Base-by-base conservation (phyloP, 2,329 filamentous ascomycete species). In the Emergomyces pasteurianus region DNA sequence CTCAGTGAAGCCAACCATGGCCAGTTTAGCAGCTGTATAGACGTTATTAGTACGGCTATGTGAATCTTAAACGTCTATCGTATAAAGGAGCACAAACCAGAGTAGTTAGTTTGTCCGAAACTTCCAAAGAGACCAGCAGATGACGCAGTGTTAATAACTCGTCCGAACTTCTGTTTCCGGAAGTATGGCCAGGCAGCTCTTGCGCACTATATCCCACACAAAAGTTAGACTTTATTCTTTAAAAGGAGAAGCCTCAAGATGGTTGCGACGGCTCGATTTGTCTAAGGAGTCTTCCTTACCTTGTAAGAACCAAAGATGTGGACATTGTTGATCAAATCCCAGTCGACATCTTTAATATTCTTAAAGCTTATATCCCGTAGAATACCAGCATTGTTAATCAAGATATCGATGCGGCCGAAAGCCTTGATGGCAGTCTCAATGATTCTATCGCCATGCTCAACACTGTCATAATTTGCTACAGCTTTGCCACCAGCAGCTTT, bases 311-410 rank as follows among this genome's bases (percentile, higher is more conserved):
- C 94, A 72, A 86, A 88, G 69, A 96, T 86, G 77, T 99, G 92
- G 61, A 97, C 92, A 74, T 86, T 87, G 77, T 92, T 89, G 73
- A 96, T 89, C 67, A 96, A 79, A 73, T 99, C 92, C 94, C 94
- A 99, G 76, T 99, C 94, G 72, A 88, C 78, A 75, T 99, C 94
- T 75, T 88, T 94, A 84, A 97, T 95, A 79, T 97, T 97, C 84
- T 96, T 96, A 81, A 99, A 97, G 82, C 89, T 92, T 72, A 97
- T 76, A 78, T 97, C 92, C 63, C 92, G 88, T 63, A 96, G 82
- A 72, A 97, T 97, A 71, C 94, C 92, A 63, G 94, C 94, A 73
- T 97, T 99, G 83, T 99, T 99, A 78, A 99, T 87, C 69, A 99
- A 86, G 65, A 99, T 80, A 75, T 99, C 92, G 76, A 99, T 84